Conservation (phyloP, 352 stramenopile species). For the Thalassiosira hispida region DNA sequence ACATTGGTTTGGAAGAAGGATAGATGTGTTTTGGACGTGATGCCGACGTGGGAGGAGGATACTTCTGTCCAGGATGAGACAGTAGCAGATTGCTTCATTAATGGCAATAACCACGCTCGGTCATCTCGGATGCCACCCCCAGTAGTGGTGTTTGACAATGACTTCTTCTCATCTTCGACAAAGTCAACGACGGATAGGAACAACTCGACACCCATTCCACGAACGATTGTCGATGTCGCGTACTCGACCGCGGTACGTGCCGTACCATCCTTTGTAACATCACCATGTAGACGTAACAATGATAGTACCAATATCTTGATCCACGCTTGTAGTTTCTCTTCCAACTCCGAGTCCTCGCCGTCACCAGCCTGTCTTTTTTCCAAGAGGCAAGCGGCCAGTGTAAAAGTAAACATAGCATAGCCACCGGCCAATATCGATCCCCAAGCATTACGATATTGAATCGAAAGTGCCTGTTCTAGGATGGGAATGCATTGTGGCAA, state of each 20-base stretch:
- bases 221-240: conserved; percentile 58
- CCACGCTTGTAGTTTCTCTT: conserved; percentile 30
- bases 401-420: conserved; percentile 44
- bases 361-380: conserved; percentile 1
- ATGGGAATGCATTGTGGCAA: conserved; percentile 46
- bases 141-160: conserved; percentile 28
- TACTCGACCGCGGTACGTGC: conserved; percentile 61
- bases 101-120: conserved; percentile 54
- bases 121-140: conserved; percentile 38
- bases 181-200: conserved; percentile 61
- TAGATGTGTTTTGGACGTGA: conserved; percentile 39
- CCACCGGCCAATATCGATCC: conserved; percentile 50
- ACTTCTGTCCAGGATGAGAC: conserved; percentile 7
- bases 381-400: conserved; percentile 48
- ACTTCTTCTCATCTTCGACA: conserved; percentile 44
- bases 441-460: conserved; percentile 48
- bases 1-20: conserved; percentile 73
- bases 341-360: conserved; percentile 18
- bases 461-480: conserved; percentile 49
- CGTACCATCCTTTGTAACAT: conserved; percentile 44
- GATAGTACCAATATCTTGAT: conserved; percentile 36
- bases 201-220: conserved; percentile 66
- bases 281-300: conserved; percentile 48
- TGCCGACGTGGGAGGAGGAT: neutral
- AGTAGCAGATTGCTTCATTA: conserved; percentile 54